Evolutionary conservation across 164 flowering plant species (phyloP).

Genomic region (Aristolochia fimbriata): DNA sequence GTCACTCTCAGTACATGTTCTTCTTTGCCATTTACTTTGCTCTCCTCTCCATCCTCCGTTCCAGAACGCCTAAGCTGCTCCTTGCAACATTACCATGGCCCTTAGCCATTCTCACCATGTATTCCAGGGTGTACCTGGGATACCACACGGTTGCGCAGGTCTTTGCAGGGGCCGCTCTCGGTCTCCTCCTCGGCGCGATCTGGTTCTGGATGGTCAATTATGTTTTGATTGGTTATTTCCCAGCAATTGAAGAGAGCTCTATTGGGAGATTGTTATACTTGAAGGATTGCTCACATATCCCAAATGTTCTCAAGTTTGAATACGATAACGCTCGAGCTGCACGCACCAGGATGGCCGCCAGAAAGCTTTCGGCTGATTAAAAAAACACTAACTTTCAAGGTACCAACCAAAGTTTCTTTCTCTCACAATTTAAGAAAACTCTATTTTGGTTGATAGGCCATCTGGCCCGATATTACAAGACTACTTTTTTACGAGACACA

Average conservation of each 20-base stretch:
- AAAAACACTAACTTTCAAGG: too few species aligned
- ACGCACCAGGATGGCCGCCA: slow-evolving; percentile 21
- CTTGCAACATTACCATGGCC: slow-evolving; percentile 48
- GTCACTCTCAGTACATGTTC: slow-evolving; percentile 92
- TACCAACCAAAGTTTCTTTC: too few species aligned
- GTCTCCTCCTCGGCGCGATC: slow-evolving; percentile 41
- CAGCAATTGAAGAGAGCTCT: slow-evolving; percentile 68
- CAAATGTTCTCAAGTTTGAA: slow-evolving; percentile 79
- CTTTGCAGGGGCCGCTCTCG: slow-evolving; percentile 73
- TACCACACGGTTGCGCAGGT: slow-evolving; percentile 90
- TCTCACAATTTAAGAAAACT: too few species aligned
- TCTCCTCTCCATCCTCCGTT: slow-evolving; percentile 27
- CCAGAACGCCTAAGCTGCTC: slow-evolving; percentile 10
- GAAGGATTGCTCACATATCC: slow-evolving; percentile 87
- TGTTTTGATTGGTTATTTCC: slow-evolving; percentile 32
- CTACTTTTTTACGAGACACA: too few species aligned
- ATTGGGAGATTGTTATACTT: slow-evolving; percentile 68
- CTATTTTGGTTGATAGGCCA: too few species aligned
- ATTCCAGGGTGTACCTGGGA: slow-evolving; percentile 90
- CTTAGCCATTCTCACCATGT: slow-evolving; percentile 65
- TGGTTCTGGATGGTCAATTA: slow-evolving; percentile 82
- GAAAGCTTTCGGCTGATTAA: slow-evolving; percentile 1
- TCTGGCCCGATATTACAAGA: too few species aligned
- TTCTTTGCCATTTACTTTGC: slow-evolving; percentile 70
- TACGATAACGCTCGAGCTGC: slow-evolving; percentile 84